Evolutionary conservation across 768 basidiomycete genomes (phyloP).

Genomic region (Nidularia pulvinata): DNA sequence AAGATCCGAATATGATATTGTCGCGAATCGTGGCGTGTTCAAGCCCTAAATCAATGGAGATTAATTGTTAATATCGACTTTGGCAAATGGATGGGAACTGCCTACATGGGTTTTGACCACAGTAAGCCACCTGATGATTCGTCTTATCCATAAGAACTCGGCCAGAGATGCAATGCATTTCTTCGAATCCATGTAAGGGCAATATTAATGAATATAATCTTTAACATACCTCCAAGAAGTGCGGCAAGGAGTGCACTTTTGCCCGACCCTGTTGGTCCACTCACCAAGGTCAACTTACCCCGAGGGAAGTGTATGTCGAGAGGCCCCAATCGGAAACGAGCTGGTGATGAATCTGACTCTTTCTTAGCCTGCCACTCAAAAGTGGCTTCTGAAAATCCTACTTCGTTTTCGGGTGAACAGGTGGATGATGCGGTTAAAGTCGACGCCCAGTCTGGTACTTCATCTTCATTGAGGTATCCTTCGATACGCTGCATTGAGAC

Average conservation of each 20-base stretch:
- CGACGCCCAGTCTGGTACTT: constrained; percentile 80
- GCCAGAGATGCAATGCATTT: constrained; percentile 60
- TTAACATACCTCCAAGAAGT: constrained; percentile 58
- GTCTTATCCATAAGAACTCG: constrained; percentile 53
- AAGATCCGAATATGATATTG: constrained; percentile 76
- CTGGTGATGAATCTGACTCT: constrained; percentile 18
- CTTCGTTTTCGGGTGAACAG: constrained; percentile 15
- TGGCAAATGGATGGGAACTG: constrained; percentile 1
- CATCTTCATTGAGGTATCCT: constrained; percentile 67
- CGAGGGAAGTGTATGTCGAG: constrained; percentile 57
- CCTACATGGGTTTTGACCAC: constrained; percentile 65
- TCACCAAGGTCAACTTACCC: constrained; percentile 58
- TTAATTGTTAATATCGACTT: neutral
- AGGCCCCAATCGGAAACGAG: constrained; percentile 56
- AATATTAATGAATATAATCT: constrained; percentile 2
- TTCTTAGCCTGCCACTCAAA: constrained; percentile 56
- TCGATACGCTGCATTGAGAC: constrained; percentile 86
- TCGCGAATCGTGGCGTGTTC: constrained; percentile 82
- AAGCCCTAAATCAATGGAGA: constrained; percentile 46
- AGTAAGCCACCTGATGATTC: constrained; percentile 64
- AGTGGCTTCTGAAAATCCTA: constrained; percentile 53
- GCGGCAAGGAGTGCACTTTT: constrained; percentile 67
- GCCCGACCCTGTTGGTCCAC: constrained; percentile 68
- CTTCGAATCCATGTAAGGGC: constrained; percentile 22
- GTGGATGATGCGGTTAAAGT: constrained; percentile 41